A percentile compares a stretch with the other conserved stretches of the same genome.
Evolutionary conservation across 1,139 yeast species (phyloP).

Genomic region (Suhomyces atakaporum): DNA sequence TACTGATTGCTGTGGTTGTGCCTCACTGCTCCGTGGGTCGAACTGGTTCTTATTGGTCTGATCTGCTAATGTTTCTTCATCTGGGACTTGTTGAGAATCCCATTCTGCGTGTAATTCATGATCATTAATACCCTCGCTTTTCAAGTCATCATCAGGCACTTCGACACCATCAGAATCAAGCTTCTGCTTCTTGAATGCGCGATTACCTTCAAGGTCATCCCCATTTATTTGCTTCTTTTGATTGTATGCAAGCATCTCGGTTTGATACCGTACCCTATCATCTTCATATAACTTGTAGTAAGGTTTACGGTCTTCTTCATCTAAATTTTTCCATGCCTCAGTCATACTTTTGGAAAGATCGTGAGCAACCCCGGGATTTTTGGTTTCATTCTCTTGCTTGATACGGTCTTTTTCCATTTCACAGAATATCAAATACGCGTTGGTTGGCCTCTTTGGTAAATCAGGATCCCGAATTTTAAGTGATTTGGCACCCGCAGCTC

Average conservation of each 20-base stretch:
- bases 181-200: slow-evolving; percentile 16
- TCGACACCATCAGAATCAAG: slow-evolving; percentile 12
- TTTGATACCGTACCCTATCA: slow-evolving; percentile 73
- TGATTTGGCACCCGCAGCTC: slow-evolving; percentile 23
- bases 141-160: slow-evolving; percentile 11
- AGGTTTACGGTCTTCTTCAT: slow-evolving; percentile 70
- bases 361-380: slow-evolving; percentile 48
- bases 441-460: slow-evolving; percentile 85
- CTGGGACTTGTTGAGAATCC: slow-evolving; percentile 3
- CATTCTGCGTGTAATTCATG: slow-evolving; percentile 6
- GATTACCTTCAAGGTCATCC: slow-evolving; percentile 13
- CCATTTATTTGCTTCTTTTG: slow-evolving; percentile 32
- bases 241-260: slow-evolving; percentile 68
- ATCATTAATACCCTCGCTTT: slow-evolving; percentile 8
- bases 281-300: slow-evolving; percentile 77
- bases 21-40: not conserved
- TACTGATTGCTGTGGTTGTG: too few species aligned
- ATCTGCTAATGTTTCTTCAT: slow-evolving; percentile 2
- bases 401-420: slow-evolving; percentile 80
- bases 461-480: slow-evolving; percentile 67
- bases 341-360: slow-evolving; percentile 79
- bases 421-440: slow-evolving; percentile 85
- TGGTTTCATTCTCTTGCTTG: slow-evolving; percentile 51
- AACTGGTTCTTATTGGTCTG: not conserved
- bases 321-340: slow-evolving; percentile 81